Conservation (phyloP, 441 rosid species). For the Croton setiger region DNA sequence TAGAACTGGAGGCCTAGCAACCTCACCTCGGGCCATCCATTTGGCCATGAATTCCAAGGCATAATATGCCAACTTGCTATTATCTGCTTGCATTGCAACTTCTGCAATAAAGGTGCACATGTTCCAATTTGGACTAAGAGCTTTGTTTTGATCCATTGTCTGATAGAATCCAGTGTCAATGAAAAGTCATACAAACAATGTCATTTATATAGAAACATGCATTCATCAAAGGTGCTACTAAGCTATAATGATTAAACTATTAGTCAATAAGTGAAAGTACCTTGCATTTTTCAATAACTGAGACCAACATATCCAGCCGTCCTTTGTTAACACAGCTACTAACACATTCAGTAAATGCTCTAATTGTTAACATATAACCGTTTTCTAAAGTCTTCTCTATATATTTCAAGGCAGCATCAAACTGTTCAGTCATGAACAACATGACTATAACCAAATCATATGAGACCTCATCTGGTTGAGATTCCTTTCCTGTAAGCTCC, state of each 20-base stretch:
- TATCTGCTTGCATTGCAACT: conserved; percentile 66
- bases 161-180: conserved; percentile 27
- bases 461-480: conserved; percentile 81
- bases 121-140: conserved; percentile 77
- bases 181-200: conserved; percentile 22
- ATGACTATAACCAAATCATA: conserved; percentile 64
- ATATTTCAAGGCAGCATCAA: conserved; percentile 67
- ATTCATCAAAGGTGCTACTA: neutral
- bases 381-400: conserved; percentile 57
- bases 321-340: conserved; percentile 47
- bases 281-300: conserved; percentile 89
- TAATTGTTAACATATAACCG: conserved; percentile 44
- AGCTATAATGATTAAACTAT: conserved; percentile 5
- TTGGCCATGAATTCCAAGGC: conserved; percentile 84
- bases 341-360: conserved; percentile 41
- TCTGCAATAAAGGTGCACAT: conserved; percentile 65
- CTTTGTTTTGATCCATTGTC: conserved; percentile 80
- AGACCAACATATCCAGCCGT: conserved; percentile 58
- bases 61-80: conserved; percentile 68
- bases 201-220: conserved; percentile 1
- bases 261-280: conserved; percentile 33
- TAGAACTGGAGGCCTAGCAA: conserved; percentile 48
- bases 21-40: conserved; percentile 76
- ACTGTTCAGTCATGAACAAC: conserved; percentile 41
- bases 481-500: conserved; percentile 64